Conservation (phyloP, 2,329 filamentous ascomycete genomes). For the Aspergillus ochraceoroseus region DNA sequence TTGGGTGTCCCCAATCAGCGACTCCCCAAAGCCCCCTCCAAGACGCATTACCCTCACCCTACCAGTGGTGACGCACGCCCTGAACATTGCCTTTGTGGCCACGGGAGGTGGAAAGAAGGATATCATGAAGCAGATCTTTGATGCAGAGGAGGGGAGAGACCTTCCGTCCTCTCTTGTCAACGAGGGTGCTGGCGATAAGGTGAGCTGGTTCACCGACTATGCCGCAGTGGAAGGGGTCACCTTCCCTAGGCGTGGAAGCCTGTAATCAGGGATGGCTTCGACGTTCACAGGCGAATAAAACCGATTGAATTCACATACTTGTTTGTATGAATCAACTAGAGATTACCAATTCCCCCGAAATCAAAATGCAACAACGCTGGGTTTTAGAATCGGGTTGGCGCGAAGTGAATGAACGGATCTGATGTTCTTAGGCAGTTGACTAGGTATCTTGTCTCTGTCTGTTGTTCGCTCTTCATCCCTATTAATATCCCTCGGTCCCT, state of each 20-base stretch:
- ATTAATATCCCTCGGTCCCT: neutral
- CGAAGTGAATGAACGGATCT: too few species aligned
- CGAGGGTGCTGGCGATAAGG: slow-evolving; percentile 72
- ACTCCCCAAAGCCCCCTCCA: slow-evolving; percentile 91
- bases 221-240: slow-evolving; percentile 78
- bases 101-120: slow-evolving; percentile 87
- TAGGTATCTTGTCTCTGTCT: slow-evolving; percentile 4
- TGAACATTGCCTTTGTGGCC: slow-evolving; percentile 85
- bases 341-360: neutral
- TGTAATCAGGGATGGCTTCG: slow-evolving; percentile 39
- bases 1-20: slow-evolving; percentile 87
- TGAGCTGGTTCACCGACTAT: slow-evolving; percentile 92
- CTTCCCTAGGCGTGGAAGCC: slow-evolving; percentile 69
- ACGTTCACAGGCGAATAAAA: too few species aligned
- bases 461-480: neutral
- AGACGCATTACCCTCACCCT: slow-evolving; percentile 87
- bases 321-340: too few species aligned
- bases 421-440: neutral
- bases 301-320: too few species aligned
- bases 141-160: slow-evolving; percentile 63
- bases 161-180: slow-evolving; percentile 89
- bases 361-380: neutral
- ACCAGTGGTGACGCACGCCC: slow-evolving; percentile 80
- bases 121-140: slow-evolving; percentile 88
- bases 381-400: too few species aligned